Percentiles rank a stretch among this genome's conserved stretches.
phyloP scores from a whole-genome alignment of 345 rosid genomes.

The Boechera retrofracta region DNA sequence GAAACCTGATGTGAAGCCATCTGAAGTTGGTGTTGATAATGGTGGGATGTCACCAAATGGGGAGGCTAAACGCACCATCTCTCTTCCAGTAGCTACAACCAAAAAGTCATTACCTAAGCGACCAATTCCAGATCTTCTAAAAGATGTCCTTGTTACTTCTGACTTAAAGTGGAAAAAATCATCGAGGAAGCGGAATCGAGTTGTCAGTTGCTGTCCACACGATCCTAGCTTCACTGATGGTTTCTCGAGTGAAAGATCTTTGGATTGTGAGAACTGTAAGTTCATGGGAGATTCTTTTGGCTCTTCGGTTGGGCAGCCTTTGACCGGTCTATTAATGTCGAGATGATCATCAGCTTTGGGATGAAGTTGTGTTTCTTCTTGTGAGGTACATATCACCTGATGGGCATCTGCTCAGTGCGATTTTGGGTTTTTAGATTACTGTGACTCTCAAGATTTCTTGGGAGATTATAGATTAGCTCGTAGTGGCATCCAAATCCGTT shows the following conservation, averaged over 20 bases:
- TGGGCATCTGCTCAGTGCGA: slow-evolving; percentile 41
- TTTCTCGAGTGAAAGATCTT: slow-evolving; percentile 33
- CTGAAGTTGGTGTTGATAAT: slow-evolving; percentile 33
- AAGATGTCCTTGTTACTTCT: slow-evolving; percentile 56
- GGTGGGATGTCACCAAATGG: slow-evolving; percentile 29
- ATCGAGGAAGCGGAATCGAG: slow-evolving; percentile 61
- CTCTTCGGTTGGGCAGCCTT: slow-evolving; percentile 55
- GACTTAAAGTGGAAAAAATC: slow-evolving; percentile 66
- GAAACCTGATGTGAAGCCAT: slow-evolving; percentile 39
- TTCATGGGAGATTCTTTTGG: slow-evolving; percentile 58
- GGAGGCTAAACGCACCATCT: slow-evolving; percentile 31
- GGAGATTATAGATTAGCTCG: slow-evolving; percentile 14
- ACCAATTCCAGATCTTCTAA: slow-evolving; percentile 57
- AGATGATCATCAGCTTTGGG: slow-evolving; percentile 55
- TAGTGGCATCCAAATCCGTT: slow-evolving; percentile 43
- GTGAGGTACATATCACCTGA: slow-evolving; percentile 33
- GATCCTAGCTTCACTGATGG: slow-evolving; percentile 37
- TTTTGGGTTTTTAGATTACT: slow-evolving; percentile 36
- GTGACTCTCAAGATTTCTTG: slow-evolving; percentile 25
- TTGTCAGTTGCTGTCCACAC: slow-evolving; percentile 38
- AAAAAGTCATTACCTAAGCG: slow-evolving; percentile 25
- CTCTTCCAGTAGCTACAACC: slow-evolving; percentile 37
- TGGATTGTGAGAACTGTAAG: slow-evolving; percentile 73
- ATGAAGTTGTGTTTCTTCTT: slow-evolving; percentile 17
- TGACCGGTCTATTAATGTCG: slow-evolving; percentile 70